Conservation (phyloP, 352 stramenopile species). For the Phytophthora sp. region DNA sequence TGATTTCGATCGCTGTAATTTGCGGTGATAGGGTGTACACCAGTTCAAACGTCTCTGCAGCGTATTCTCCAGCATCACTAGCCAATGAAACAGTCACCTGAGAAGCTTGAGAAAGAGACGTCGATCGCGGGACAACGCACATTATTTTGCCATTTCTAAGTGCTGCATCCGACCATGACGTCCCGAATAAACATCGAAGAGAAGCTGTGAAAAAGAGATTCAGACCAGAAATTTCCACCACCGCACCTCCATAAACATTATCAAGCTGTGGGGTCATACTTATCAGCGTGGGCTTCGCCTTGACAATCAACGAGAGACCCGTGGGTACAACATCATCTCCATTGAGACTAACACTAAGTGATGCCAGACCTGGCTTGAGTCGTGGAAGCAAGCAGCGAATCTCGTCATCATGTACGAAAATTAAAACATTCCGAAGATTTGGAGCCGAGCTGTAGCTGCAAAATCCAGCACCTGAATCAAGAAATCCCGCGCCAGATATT, state of each 20-base stretch:
- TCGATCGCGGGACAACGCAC: constrained; percentile 33
- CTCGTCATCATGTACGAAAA: constrained; percentile 20
- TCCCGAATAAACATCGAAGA: constrained; percentile 48
- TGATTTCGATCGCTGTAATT: constrained; percentile 32
- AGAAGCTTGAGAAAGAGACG: neutral
- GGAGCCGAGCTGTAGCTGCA: constrained; percentile 34
- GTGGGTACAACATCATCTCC: constrained; percentile 23
- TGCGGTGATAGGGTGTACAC: constrained; percentile 34
- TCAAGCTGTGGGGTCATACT: constrained; percentile 41
- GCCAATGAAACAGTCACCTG: constrained; percentile 42
- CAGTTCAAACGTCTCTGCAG: constrained; percentile 38
- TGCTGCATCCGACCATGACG: constrained; percentile 18
- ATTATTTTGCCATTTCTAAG: constrained; percentile 32
- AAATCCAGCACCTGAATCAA: constrained; percentile 25
- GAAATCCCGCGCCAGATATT: constrained; percentile 45
- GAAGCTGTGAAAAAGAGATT: constrained; percentile 39
- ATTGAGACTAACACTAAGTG: constrained; percentile 45
- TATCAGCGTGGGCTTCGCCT: constrained; percentile 30
- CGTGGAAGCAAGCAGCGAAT: constrained; percentile 39
- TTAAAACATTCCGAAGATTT: constrained; percentile 5
- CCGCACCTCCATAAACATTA: constrained; percentile 36
- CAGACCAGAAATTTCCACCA: constrained; percentile 38
- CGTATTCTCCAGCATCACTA: constrained; percentile 20
- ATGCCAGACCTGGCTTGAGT: constrained; percentile 27
- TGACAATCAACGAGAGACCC: constrained; percentile 28